A percentile compares a stretch with the other conserved stretches of the same genome.
Evolutionary conservation across 2,329 filamentous ascomycete genomes (phyloP).

Genomic region (Fusarium mangiferae): DNA sequence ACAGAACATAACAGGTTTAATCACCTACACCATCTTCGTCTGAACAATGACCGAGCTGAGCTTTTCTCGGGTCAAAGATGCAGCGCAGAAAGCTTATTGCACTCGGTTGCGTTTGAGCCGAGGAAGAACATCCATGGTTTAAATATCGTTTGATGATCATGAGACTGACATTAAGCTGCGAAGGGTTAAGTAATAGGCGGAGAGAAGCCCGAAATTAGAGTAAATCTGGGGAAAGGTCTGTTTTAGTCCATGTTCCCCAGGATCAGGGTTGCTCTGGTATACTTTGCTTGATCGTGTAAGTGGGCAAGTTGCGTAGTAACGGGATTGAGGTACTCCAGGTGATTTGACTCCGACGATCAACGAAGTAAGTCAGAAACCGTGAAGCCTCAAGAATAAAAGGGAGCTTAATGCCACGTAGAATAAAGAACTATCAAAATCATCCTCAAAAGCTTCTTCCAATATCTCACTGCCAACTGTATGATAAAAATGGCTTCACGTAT

Average conservation of each 20-base stretch:
- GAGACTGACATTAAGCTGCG: not conserved
- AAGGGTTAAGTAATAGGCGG: not conserved
- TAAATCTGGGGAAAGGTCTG: not conserved
- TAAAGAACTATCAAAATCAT: not conserved
- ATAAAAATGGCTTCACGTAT: not conserved
- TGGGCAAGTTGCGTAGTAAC: not conserved
- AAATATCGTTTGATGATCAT: not conserved
- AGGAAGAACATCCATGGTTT: rapidly evolving
- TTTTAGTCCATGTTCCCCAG: too few species aligned
- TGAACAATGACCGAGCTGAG: not conserved
- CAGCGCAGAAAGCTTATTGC: not conserved
- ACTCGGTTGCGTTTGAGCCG: not conserved
- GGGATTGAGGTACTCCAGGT: not conserved
- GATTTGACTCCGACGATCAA: not conserved
- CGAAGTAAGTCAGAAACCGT: not conserved
- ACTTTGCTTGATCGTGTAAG: not conserved
- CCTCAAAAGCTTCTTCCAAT: not conserved
- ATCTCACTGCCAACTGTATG: too few species aligned
- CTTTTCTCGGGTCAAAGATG: not conserved
- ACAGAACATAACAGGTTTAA: not conserved
- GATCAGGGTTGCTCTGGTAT: not conserved
- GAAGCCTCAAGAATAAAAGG: not conserved
- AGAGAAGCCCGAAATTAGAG: not conserved
- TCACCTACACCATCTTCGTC: not conserved
- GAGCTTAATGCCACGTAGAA: not conserved